phyloP scores from a whole-genome alignment of 495 filamentous ascomycete species.

The Trypethelium eluteriae region DNA sequence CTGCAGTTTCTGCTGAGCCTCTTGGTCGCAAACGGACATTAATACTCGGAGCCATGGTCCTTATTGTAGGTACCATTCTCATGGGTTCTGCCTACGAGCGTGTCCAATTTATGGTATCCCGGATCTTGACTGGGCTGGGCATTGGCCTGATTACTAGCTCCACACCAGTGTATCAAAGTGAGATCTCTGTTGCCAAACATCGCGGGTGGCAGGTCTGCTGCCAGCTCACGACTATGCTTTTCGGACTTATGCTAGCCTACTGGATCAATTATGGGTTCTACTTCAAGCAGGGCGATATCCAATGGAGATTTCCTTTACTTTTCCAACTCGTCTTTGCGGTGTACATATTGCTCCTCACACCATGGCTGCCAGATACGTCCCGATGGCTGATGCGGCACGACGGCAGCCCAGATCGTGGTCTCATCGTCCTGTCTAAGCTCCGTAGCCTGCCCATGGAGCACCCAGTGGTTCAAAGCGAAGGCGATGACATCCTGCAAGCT shows the following conservation, averaged over 20 bases:
- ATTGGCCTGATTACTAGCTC: slow-evolving; percentile 33
- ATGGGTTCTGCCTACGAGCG: slow-evolving; percentile 13
- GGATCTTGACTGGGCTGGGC: slow-evolving; percentile 24
- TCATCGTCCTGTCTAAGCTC: slow-evolving; percentile 7
- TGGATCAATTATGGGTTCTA: slow-evolving; percentile 32
- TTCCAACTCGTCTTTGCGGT: slow-evolving; percentile 24
- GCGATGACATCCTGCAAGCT: slow-evolving; percentile 16
- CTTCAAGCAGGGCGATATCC: slow-evolving; percentile 8
- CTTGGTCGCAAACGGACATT: slow-evolving; percentile 18
- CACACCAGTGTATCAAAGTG: slow-evolving; percentile 35
- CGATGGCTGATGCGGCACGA: slow-evolving; percentile 34
- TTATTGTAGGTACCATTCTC: slow-evolving; percentile 14
- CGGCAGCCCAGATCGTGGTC: slow-evolving; percentile 1
- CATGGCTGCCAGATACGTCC: slow-evolving; percentile 34
- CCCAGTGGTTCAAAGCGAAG: slow-evolving; percentile 5
- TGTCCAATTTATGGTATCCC: slow-evolving; percentile 14
- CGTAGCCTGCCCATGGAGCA: slow-evolving; percentile 5
- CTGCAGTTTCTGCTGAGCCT: slow-evolving; percentile 15
- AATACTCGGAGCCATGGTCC: slow-evolving; percentile 13
- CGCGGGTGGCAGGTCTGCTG: slow-evolving; percentile 33
- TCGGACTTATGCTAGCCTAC: slow-evolving; percentile 31
- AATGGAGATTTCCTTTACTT: slow-evolving; percentile 14
- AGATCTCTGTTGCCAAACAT: slow-evolving; percentile 27
- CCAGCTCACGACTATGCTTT: slow-evolving; percentile 30
- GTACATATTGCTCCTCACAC: slow-evolving; percentile 26